Percentiles rank a stretch among this genome's conserved stretches.
Evolutionary conservation across 2,329 filamentous ascomycete genomes (phyloP).

Genomic region (Fusarium oligoseptatum): DNA sequence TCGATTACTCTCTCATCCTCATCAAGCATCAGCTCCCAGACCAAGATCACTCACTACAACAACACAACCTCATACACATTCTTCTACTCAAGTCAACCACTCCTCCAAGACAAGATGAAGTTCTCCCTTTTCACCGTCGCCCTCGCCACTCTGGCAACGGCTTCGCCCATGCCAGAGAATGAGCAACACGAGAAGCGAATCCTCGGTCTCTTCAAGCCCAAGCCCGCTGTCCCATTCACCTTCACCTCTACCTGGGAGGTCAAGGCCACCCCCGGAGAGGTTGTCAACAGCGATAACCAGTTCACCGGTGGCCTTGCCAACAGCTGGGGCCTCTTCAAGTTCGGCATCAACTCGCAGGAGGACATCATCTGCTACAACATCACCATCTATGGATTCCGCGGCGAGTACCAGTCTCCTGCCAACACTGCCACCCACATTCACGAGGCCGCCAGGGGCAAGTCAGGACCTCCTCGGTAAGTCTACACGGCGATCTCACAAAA

Average conservation of each 20-base stretch:
- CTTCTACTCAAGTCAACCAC: neutral
- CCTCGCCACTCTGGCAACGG: conserved; percentile 39
- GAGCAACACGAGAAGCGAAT: conserved; percentile 35
- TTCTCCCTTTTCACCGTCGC: conserved; percentile 37
- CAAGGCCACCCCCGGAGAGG: conserved; percentile 62
- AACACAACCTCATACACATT: neutral
- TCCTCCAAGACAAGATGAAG: conserved; percentile 40
- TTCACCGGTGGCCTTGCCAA: conserved; percentile 58
- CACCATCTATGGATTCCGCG: conserved; percentile 61
- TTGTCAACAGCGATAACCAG: conserved; percentile 58
- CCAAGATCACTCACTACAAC: neutral
- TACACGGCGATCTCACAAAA: neutral
- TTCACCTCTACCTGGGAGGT: conserved; percentile 65
- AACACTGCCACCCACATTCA: conserved; percentile 69
- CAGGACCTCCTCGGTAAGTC: conserved; percentile 62
- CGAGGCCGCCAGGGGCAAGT: conserved; percentile 58
- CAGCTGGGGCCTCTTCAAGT: conserved; percentile 63
- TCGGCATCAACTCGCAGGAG: conserved; percentile 63
- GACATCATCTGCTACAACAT: conserved; percentile 64
- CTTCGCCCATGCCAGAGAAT: conserved; percentile 40
- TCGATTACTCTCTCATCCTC: neutral
- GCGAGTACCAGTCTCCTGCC: conserved; percentile 64
- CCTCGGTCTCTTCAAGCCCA: conserved; percentile 37
- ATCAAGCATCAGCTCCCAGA: conserved; percentile 10
- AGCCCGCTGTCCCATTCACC: conserved; percentile 43